Conservation (phyloP, 306 rosid genomes). For the Rosa persica region DNA sequence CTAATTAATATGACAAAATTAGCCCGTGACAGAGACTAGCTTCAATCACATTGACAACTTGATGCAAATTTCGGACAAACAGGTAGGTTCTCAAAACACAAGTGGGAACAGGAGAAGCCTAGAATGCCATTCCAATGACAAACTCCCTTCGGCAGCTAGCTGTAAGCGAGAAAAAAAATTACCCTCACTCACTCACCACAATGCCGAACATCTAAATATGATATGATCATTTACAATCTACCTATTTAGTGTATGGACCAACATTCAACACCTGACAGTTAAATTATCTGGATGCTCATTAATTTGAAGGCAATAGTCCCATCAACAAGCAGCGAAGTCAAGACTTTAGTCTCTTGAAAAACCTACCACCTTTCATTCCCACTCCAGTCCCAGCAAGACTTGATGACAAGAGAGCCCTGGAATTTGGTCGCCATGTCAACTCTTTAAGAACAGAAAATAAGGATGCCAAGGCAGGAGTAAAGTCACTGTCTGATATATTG, state of each 20-base stretch:
- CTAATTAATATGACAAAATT: conserved; percentile 8
- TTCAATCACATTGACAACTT: background rate
- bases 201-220: conserved; percentile 4
- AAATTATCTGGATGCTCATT: conserved; percentile 8
- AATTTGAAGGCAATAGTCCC: background rate
- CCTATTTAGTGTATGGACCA: conserved; percentile 1
- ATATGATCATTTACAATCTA: conserved; percentile 9
- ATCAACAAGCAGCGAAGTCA: background rate
- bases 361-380: conserved; percentile 42
- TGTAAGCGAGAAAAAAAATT: background rate
- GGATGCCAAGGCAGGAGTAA: conserved; percentile 40
- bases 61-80: background rate
- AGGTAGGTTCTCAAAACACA: background rate
- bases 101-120: conserved; percentile 2
- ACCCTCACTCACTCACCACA: conserved; percentile 6
- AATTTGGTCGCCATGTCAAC: conserved; percentile 46
- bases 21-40: background rate
- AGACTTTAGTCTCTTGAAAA: conserved; percentile 37
- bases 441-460: conserved; percentile 47
- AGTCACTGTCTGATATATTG: conserved; percentile 36
- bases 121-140: background rate
- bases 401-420: conserved; percentile 40
- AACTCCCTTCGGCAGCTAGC: background rate
- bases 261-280: conserved; percentile 5
- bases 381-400: conserved; percentile 34